Evolutionary conservation across 2,329 filamentous ascomycete genomes (phyloP).

Genomic region (Trichoderma sp.): DNA sequence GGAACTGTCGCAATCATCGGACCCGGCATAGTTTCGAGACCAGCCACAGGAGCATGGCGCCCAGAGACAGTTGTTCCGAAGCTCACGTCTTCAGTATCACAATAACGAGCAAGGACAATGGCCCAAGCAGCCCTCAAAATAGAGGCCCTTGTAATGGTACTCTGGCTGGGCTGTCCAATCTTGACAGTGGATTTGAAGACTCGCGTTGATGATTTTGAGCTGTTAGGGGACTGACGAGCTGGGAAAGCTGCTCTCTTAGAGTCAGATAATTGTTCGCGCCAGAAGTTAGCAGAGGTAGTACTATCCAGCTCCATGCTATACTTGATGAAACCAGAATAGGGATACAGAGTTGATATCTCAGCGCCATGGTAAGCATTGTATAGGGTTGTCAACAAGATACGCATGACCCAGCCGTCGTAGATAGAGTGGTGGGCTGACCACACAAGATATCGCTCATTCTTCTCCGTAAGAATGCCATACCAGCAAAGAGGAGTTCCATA

Average conservation of each 20-base stretch:
- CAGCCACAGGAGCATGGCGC: constrained; percentile 30
- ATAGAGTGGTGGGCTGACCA: constrained; percentile 22
- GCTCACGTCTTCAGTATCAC: constrained; percentile 37
- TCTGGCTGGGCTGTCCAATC: neutral
- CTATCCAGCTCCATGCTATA: constrained; percentile 24
- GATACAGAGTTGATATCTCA: constrained; percentile 31
- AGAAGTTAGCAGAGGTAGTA: constrained; percentile 8
- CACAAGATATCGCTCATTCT: neutral
- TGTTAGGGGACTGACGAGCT: neutral
- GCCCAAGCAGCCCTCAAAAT: constrained; percentile 32
- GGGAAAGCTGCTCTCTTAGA: constrained; percentile 23
- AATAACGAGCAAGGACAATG: constrained; percentile 41
- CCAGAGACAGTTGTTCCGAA: constrained; percentile 32
- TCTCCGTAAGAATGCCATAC: constrained; percentile 12
- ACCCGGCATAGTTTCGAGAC: constrained; percentile 31
- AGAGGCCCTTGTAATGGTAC: constrained; percentile 21
- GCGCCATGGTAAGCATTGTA: neutral
- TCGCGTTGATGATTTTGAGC: neutral
- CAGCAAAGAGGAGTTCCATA: constrained; percentile 23
- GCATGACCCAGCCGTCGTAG: constrained; percentile 25
- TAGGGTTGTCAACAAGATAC: constrained; percentile 15
- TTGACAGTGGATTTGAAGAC: neutral
- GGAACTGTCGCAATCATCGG: constrained; percentile 35
- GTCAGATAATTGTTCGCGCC: constrained; percentile 14
- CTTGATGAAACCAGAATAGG: constrained; percentile 38